Conservation (phyloP, 73 alveolate species). For the Blepharisma stoltei region DNA sequence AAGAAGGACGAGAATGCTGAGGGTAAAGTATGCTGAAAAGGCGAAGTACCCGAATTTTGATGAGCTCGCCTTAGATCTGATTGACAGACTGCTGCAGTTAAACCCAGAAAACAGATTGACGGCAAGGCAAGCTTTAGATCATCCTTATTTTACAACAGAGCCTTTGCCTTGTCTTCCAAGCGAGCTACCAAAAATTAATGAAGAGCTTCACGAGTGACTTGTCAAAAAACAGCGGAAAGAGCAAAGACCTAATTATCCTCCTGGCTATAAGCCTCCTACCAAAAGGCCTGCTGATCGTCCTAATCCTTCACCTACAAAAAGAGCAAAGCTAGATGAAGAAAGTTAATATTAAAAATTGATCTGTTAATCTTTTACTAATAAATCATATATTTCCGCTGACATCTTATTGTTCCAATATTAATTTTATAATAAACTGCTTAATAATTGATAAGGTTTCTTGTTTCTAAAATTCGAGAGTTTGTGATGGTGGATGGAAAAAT, state of each 20-base stretch:
- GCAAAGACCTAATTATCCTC: conserved; percentile 11
- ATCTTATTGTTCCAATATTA: too few relatives aligned
- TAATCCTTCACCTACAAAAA: neutral
- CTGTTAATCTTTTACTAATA: too few relatives aligned
- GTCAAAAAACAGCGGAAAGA: conserved; percentile 83
- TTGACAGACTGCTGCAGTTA: conserved; percentile 73
- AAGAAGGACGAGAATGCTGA: conserved; percentile 57
- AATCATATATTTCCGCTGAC: too few relatives aligned
- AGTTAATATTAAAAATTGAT: too few relatives aligned
- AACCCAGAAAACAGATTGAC: conserved; percentile 89
- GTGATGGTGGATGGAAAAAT: too few relatives aligned
- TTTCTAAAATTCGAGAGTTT: too few relatives aligned
- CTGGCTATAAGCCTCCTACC: neutral
- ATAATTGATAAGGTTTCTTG: too few relatives aligned
- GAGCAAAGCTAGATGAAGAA: neutral
- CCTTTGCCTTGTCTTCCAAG: conserved; percentile 59
- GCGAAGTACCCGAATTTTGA: conserved; percentile 50
- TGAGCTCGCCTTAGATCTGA: conserved; percentile 67
- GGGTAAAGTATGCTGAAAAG: conserved; percentile 62
- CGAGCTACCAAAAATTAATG: conserved; percentile 73
- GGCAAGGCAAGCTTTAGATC: conserved; percentile 87
- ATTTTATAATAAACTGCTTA: too few relatives aligned
- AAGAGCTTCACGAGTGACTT: conserved; percentile 90
- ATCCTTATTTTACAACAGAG: conserved; percentile 76
- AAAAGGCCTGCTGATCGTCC: conserved; percentile 23